Evolutionary conservation across 1,284 basidiomycete genomes (phyloP), one percentile per base, ranked within the genome.

Genomic region (Marasmius oreades): DNA sequence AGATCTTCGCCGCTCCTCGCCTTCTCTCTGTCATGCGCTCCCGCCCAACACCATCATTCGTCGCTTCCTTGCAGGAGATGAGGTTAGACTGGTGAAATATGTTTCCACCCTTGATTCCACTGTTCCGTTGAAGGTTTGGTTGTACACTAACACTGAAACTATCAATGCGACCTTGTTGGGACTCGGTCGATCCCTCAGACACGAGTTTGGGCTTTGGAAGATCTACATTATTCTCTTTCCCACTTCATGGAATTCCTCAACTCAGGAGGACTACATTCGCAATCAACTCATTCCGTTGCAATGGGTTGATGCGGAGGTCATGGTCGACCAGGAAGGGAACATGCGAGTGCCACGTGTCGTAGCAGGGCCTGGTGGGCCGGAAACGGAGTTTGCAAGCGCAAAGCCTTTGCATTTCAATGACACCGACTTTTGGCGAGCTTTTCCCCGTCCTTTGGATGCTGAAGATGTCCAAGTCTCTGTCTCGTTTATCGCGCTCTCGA

Each of bases 401-500:
- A 28, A 50, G 47, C 24, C 58, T 16, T 23, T 60, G 18, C 47
- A 53, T 11, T 60, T 60, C 52, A 33, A 56, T 23, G 48, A 52
- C 10, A 42, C 52, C 33, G 16, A 33, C 10, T 53, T 60, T 14
- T 63, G 59, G 53, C 58, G 58, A 8, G 53, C 48, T 16, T 62
- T 47, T 53, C 59, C 61, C 6, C 26, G 36, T n/a, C 36, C 51
- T 18, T 46, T 63, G 22, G 53, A 55, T 23, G 42, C 52, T 3
- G 34, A 59, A 10, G 62, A 63, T 20, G 62, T 62, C 16, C 61
- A 62, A 46, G 50, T 63, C 24, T 26, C 46, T 14, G 59, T 62
- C 12, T 43, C 58, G 8, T 57, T 55, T 43, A 52, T 57, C 16
- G 16, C 52, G 18, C n/a, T 56, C 11, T 56, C 61, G 3, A 50